Base-by-base conservation (phyloP, 1,139 yeast genomes). In the Keqinozyma sinolaborantium region DNA sequence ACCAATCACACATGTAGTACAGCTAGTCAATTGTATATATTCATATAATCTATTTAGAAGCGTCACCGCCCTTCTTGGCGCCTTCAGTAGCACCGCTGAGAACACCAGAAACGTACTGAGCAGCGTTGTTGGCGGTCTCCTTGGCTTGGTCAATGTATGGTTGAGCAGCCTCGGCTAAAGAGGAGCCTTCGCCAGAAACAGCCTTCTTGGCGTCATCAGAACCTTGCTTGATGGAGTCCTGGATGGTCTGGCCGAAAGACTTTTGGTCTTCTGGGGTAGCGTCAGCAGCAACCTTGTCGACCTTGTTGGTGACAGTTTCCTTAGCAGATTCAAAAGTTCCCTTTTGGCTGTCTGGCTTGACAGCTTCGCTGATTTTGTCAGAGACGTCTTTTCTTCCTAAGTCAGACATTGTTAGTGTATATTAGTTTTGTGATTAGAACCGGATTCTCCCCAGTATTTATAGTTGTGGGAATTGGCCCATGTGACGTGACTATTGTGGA, bases 311-410 rank as follows among this genome's bases (percentile, higher is more conserved):
- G 42, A 76, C 79, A 25, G 58, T 40, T 67, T 87, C 95, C 70
- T 83, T 81, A 44, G 79, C 80, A 63, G 81, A 66, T 50, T 85
- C 83, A 27, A 65, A 58, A 47, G 70, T 63, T 29, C 79, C 46
- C 71, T 87, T 87, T 57, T 83, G 72, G 34, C 77, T 62, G 42
- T 86, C 81, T 53, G 96, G 95, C 48, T 77, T 84, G 34, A 83
- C 41, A 30, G 73, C 53, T 70, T 85, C 95, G 36, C 68, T 33
- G 43, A 75, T 63, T 65, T 86, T 85, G 58, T 79, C 83, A 46
- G 81, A 49, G 52, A 87, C 71, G 54, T 71, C 64, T 64, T 85
- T 85, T 82, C 95, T 83, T 48, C 85, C 86, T 41, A 73, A 56
- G 76, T 82, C 88, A 50, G 87, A 77, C 88, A 82, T 82, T 45